These are phyloP conservation scores for Aureobasidium sp. DNA, from an alignment of 2,329 filamentous ascomycete genomes.

Conservation along the genomic window DNA sequence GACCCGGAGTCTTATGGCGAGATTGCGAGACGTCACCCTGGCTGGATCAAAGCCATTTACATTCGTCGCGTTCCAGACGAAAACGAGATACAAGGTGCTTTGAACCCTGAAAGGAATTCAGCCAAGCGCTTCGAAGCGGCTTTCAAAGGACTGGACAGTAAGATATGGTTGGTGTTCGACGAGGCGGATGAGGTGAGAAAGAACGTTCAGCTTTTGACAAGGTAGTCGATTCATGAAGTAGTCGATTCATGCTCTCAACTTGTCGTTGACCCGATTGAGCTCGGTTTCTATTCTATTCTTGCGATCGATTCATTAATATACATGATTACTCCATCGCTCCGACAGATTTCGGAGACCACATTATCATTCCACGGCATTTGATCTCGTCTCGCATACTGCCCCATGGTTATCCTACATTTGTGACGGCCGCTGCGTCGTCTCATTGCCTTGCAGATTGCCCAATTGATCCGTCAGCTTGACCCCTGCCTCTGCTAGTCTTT, in stretches of 20 bases:
- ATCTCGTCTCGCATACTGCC: background rate
- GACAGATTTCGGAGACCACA: background rate
- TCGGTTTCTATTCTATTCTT: background rate
- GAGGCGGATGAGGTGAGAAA: conserved; percentile 58
- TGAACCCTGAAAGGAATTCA: conserved; percentile 62
- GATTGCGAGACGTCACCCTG: conserved; percentile 59
- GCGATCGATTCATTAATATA: background rate
- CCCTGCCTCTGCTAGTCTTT: conserved; percentile 4
- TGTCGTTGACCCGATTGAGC: background rate
- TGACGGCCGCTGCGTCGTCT: background rate
- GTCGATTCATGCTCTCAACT: background rate
- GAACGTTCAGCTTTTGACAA: conserved; percentile 21
- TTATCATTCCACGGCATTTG: background rate
- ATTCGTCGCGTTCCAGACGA: conserved; percentile 73
- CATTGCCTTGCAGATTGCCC: background rate
- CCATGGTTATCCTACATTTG: background rate
- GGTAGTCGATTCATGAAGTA: background rate
- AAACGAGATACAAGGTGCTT: conserved; percentile 55
- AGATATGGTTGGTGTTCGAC: conserved; percentile 76
- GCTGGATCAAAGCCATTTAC: conserved; percentile 76
- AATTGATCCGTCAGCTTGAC: conserved; percentile 11
- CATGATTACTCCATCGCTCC: background rate
- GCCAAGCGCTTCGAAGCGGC: conserved; percentile 72
- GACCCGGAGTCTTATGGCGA: conserved; percentile 88
- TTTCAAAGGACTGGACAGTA: conserved; percentile 64